Conservation (phyloP, 495 filamentous ascomycete species). For the Hypoxylon perforatum region DNA sequence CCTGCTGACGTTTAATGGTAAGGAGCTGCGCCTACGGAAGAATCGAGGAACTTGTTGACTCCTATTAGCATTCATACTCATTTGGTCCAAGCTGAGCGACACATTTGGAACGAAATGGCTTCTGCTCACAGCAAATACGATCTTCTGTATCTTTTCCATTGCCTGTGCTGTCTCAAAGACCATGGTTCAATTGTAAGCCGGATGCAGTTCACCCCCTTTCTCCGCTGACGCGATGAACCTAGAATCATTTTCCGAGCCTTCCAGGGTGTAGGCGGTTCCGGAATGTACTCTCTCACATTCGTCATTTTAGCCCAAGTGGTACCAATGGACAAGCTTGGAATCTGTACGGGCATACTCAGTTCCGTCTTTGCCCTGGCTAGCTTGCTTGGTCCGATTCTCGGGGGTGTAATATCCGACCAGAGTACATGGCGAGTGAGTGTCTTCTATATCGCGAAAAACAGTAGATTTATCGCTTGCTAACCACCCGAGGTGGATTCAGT, state of each 20-base stretch:
- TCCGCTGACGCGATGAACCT: background rate
- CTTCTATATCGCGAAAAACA: background rate
- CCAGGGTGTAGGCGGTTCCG: slow-evolving; percentile 63
- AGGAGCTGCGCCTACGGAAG: background rate
- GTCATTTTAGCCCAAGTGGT: slow-evolving; percentile 58
- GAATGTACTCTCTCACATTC: slow-evolving; percentile 59
- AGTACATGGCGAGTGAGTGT: slow-evolving; percentile 12
- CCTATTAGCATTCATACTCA: background rate
- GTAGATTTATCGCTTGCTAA: background rate
- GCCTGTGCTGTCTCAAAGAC: background rate
- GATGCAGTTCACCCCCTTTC: too few relatives aligned
- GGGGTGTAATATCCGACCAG: slow-evolving; percentile 38
- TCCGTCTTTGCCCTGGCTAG: slow-evolving; percentile 57
- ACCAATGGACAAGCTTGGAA: slow-evolving; percentile 52
- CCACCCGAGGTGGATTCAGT: background rate
- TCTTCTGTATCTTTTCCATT: slow-evolving; percentile 1
- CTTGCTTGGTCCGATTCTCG: slow-evolving; percentile 52
- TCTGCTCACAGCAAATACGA: background rate
- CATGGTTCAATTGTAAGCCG: background rate
- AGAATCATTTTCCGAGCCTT: slow-evolving; percentile 64
- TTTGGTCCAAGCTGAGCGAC: background rate
- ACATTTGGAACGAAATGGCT: background rate
- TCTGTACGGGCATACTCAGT: slow-evolving; percentile 58
- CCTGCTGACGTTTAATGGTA: slow-evolving; percentile 7
- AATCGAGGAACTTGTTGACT: background rate